Conservation (phyloP, 176 grass and related monocot species). For the Puccinellia tenuiflora region DNA sequence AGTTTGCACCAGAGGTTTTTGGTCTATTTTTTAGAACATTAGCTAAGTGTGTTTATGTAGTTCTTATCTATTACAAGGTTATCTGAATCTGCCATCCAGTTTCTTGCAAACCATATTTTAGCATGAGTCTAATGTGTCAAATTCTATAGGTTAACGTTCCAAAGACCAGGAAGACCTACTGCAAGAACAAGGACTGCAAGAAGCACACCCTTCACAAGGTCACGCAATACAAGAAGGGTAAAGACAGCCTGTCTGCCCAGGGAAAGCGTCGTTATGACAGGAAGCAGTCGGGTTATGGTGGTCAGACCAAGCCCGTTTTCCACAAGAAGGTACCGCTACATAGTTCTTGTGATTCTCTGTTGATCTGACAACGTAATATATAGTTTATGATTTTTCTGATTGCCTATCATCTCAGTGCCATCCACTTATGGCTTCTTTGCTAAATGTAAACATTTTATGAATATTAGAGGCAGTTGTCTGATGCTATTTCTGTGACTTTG, state of each 20-base stretch:
- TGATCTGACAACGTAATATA: background rate
- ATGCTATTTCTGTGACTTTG: background rate
- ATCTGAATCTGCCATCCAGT: background rate
- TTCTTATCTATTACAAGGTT: too few species aligned
- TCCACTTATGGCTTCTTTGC: background rate
- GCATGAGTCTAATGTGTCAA: background rate
- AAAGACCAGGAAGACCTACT: conserved; percentile 95
- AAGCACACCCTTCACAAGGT: conserved; percentile 98
- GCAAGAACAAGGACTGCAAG: conserved; percentile 92
- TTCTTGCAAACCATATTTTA: background rate
- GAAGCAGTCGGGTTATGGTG: conserved; percentile 94
- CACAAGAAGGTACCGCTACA: conserved; percentile 74
- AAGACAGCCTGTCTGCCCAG: conserved; percentile 83
- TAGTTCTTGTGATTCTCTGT: background rate
- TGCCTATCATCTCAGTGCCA: background rate
- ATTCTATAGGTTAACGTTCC: conserved; percentile 78
- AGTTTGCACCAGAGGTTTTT: background rate
- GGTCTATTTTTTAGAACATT: background rate
- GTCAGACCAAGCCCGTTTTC: conserved; percentile 92
- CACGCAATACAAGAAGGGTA: conserved; percentile 96
- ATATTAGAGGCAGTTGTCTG: too few species aligned
- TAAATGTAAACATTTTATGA: background rate
- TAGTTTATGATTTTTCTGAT: background rate
- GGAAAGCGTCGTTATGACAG: conserved; percentile 94
- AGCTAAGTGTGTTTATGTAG: background rate